A percentile compares a stretch with the other conserved stretches of the same genome.
These are phyloP conservation scores for Auriscalpium orientale DNA, from an alignment of 768 basidiomycete species.

Conservation along the genomic window DNA sequence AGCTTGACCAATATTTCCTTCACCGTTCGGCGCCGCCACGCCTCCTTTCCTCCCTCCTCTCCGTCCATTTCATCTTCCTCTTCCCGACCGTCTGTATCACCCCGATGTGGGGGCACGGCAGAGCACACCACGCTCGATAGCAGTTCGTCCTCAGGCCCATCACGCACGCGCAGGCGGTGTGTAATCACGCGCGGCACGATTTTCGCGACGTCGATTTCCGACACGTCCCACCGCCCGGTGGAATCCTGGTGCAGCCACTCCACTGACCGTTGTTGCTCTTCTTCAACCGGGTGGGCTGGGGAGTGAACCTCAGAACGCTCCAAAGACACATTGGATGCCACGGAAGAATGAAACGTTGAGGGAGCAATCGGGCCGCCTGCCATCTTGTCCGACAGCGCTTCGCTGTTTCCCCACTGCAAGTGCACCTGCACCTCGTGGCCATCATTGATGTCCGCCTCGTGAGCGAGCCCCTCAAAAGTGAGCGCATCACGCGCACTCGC, in stretches of 20 bases:
- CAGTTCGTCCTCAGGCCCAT: slow-evolving; percentile 64
- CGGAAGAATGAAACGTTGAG: neutral
- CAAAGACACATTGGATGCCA: neutral
- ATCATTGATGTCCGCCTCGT: slow-evolving; percentile 2
- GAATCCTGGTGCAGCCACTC: neutral
- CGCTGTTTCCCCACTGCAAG: neutral
- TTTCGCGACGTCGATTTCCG: slow-evolving; percentile 68
- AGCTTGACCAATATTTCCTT: slow-evolving; percentile 61
- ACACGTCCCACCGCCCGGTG: slow-evolving; percentile 30
- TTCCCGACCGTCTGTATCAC: neutral
- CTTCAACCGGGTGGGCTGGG: neutral
- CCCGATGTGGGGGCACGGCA: slow-evolving; percentile 26
- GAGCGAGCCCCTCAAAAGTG: neutral
- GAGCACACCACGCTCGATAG: slow-evolving; percentile 56
- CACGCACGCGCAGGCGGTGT: slow-evolving; percentile 65
- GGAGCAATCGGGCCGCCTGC: neutral
- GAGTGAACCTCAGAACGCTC: neutral
- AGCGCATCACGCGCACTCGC: neutral
- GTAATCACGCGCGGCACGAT: slow-evolving; percentile 67
- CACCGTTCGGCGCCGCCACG: slow-evolving; percentile 42
- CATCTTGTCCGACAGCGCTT: neutral
- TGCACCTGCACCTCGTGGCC: neutral
- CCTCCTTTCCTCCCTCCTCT: slow-evolving; percentile 12
- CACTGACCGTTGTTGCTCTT: neutral
- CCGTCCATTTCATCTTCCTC: slow-evolving; percentile 10